Evolutionary conservation across 2,329 filamentous ascomycete species (phyloP), one percentile per base, ranked within the genome.

Genomic region (Fusarium pseudograminearum): DNA sequence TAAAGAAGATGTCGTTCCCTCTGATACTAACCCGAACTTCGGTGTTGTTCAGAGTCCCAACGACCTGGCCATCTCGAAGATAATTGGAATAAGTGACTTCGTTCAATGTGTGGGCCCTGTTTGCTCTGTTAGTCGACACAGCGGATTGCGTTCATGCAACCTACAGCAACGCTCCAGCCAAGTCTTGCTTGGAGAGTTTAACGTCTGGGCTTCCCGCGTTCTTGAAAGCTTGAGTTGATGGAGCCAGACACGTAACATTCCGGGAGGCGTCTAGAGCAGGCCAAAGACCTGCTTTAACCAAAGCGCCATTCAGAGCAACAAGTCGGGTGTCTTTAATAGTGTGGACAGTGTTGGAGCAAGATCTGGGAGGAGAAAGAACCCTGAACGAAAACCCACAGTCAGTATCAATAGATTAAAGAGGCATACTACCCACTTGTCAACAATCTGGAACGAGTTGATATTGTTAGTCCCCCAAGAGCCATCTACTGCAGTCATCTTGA

Each of bases 401-500:
- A 46, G 16, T 14, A 10, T 12, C 0, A 3, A 20, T 18, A 9
- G 0, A 3, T 24, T 6, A 16, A 11, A 24, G 7, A 42, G 12
- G 15, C 8, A 3, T 15, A 20, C 3, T 4, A 11, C 65, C 56
- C 5, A 74, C 72, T 53, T 70, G 16, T 74, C 51, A 4, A 74
- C 58, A 5, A 69, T 30, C 24, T 74, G 72, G 10, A 73, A 74
- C 0, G 57, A 55, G 44, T 69, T 74, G 18, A 42, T 46, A 2
- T 67, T 56, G 15, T 70, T 69, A 0, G 62, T 6, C 1, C 72
- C 72, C 72, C 72, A 74, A 4, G 38, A 36, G 2, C 69, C 72
- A 62, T 74, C 72, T 2, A 74, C 40, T 3, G 65, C 61, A 7
- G 67, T 71, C 71, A 74, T 73, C 24, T 54, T 41, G 5, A 65